phyloP scores from a whole-genome alignment of 2,329 filamentous ascomycete species.

The Ceratocystiopsis sp. region DNA sequence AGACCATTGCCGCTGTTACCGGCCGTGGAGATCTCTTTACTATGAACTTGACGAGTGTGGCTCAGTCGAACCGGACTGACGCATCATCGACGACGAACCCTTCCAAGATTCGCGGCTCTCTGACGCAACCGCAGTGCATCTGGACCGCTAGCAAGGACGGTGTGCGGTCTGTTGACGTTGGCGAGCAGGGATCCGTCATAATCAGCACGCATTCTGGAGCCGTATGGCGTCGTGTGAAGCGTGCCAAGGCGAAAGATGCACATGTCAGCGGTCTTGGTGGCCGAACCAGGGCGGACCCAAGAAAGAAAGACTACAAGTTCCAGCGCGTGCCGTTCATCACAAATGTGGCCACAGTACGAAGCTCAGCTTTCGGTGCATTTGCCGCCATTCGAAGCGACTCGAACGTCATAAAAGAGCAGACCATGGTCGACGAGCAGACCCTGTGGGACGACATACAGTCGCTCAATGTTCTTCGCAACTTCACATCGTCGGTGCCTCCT shows the following conservation, averaged over 20 bases:
- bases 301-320: conserved; percentile 86
- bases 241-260: conserved; percentile 61
- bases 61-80: conserved; percentile 28
- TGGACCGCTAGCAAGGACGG: conserved; percentile 84
- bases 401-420: conserved; percentile 57
- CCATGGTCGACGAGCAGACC: conserved; percentile 46
- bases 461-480: conserved; percentile 49
- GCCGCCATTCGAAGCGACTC: conserved; percentile 74
- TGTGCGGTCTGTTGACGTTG: conserved; percentile 70
- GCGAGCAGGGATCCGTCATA: conserved; percentile 87
- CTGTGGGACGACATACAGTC: conserved; percentile 60
- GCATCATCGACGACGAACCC: conserved; percentile 79
- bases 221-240: conserved; percentile 77
- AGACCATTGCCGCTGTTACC: conserved; percentile 80
- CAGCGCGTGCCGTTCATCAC: conserved; percentile 78
- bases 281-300: conserved; percentile 26
- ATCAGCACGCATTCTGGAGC: conserved; percentile 84
- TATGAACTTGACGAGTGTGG: conserved; percentile 53
- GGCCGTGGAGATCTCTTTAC: conserved; percentile 78
- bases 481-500: conserved; percentile 28
- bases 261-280: conserved; percentile 14
- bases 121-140: conserved; percentile 62
- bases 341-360: conserved; percentile 65
- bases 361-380: conserved; percentile 80
- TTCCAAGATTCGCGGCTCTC: conserved; percentile 67